Evolutionary conservation across 768 basidiomycete genomes (phyloP).

Genomic region (Tricholoma matsutake): DNA sequence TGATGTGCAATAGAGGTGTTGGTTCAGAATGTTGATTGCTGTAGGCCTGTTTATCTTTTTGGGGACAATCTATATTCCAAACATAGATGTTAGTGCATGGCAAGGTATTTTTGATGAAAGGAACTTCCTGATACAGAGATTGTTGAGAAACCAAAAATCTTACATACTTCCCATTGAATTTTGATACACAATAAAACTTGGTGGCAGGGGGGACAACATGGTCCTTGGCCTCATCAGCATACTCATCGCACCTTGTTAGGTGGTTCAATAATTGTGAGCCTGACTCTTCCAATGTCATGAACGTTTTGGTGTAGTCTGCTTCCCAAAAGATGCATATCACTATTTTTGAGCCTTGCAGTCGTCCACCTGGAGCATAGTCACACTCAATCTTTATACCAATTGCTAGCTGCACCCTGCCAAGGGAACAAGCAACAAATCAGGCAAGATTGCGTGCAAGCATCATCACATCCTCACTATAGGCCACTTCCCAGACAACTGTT

Average conservation of each 20-base stretch:
- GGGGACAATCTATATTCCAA: not conserved
- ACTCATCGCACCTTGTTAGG: not conserved
- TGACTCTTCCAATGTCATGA: not conserved
- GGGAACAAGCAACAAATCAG: not conserved
- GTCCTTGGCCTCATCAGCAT: not conserved
- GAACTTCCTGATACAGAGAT: not conserved
- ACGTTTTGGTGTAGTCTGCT: not conserved
- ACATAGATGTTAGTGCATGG: not conserved
- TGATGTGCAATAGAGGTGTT: not conserved
- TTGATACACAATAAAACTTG: not conserved
- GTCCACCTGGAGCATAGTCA: not conserved
- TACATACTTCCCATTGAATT: not conserved
- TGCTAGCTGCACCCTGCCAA: not conserved
- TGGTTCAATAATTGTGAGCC: not conserved
- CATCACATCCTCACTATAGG: not conserved
- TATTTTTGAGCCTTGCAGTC: not conserved
- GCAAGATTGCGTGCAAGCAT: not conserved
- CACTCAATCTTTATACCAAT: not conserved
- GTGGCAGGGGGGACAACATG: not conserved
- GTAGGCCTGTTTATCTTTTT: not conserved
- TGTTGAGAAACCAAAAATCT: not conserved
- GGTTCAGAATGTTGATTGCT: not conserved
- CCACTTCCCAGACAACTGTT: not conserved
- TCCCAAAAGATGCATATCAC: not conserved
- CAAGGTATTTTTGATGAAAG: not conserved